These are phyloP conservation scores for Sutorius eximius DNA, from an alignment of 1,284 basidiomycete genomes.

Conservation along the genomic window DNA sequence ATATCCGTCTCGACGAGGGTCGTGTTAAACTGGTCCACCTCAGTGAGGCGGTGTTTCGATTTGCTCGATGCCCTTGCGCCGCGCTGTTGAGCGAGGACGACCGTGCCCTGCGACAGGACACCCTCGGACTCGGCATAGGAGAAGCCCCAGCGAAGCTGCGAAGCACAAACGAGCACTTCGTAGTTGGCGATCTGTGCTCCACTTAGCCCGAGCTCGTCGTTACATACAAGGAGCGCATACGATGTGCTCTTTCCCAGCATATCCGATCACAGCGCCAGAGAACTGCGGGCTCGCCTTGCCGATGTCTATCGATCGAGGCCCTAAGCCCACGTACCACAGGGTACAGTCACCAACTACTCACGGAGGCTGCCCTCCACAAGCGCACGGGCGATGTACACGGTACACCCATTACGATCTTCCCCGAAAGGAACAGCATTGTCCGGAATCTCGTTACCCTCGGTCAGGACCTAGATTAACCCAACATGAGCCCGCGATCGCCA, in stretches of 20 bases:
- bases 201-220: neutral
- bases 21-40: slow-evolving; percentile 25
- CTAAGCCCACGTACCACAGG: neutral
- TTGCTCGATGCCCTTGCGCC: neutral
- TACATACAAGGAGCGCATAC: slow-evolving; percentile 12
- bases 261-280: slow-evolving; percentile 29
- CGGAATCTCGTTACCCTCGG: slow-evolving; percentile 31
- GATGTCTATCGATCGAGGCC: slow-evolving; percentile 20
- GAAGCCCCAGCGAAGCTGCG: slow-evolving; percentile 36
- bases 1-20: slow-evolving; percentile 32
- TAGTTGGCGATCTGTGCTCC: slow-evolving; percentile 27
- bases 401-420: slow-evolving; percentile 31
- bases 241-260: slow-evolving; percentile 30
- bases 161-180: slow-evolving; percentile 35
- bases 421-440: slow-evolving; percentile 36
- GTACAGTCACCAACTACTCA: slow-evolving; percentile 8
- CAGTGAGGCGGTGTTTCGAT: slow-evolving; percentile 1
- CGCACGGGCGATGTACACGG: slow-evolving; percentile 35
- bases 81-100: slow-evolving; percentile 34
- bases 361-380: slow-evolving; percentile 33
- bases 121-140: slow-evolving; percentile 12
- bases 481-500: neutral
- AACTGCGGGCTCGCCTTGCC: slow-evolving; percentile 31
- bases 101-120: slow-evolving; percentile 30
- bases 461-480: slow-evolving; percentile 25